Evolutionary conservation across 192 early-diverging fungal genomes (phyloP).

Genomic region (Backusella mclennaniae): DNA sequence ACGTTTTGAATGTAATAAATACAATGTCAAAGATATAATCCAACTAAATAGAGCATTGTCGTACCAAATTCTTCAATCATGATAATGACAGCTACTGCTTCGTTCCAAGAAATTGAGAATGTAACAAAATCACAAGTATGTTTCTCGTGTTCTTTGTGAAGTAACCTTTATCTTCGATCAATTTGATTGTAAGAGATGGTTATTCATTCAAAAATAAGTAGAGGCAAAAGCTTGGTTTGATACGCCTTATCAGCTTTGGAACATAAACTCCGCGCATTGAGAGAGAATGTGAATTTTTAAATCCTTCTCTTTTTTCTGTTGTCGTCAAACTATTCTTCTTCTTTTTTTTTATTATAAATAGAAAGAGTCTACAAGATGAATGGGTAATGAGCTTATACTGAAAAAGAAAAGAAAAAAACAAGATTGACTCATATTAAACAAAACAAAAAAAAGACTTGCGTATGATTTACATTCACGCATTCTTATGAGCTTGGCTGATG

Average conservation of each 20-base stretch:
- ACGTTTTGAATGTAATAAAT: too few species aligned
- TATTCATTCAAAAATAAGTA: neutral
- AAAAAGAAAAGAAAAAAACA: neutral
- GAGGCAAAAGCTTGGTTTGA: neutral
- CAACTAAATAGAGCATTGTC: too few species aligned
- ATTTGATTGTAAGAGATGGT: neutral
- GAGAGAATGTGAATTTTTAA: neutral
- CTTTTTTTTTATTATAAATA: neutral
- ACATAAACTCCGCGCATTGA: neutral
- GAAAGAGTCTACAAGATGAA: neutral
- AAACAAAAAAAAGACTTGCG: constrained; percentile 37
- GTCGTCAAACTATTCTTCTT: neutral
- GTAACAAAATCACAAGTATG: neutral
- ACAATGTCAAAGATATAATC: too few species aligned
- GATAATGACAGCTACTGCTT: too few species aligned
- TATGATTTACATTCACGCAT: constrained; percentile 52
- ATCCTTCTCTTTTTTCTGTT: neutral
- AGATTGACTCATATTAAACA: neutral
- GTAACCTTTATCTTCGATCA: neutral
- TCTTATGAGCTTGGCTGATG: constrained; percentile 44
- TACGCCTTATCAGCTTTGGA: neutral
- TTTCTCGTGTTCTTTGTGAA: neutral
- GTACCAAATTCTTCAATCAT: too few species aligned
- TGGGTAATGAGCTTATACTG: neutral
- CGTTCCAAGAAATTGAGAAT: too few species aligned